Evolutionary conservation across 106 monocot genomes (phyloP).

Genomic region (Allium cepa): DNA sequence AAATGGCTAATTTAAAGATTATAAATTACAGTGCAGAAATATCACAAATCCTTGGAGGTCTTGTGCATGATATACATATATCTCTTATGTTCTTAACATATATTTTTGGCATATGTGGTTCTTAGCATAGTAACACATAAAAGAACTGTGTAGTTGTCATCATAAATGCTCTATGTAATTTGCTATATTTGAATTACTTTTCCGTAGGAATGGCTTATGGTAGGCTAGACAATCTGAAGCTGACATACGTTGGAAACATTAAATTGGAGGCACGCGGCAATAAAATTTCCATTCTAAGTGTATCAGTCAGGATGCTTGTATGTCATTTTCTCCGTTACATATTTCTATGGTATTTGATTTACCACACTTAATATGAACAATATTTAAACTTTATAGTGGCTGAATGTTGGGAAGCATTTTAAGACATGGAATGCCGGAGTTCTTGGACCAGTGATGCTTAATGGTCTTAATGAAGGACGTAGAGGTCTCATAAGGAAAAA

Average conservation of each 20-base stretch:
- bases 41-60: too few species aligned
- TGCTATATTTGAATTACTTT: not conserved
- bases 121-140: too few species aligned
- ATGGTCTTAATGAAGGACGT: conserved; percentile 53
- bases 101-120: too few species aligned
- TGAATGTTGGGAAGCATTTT: conserved; percentile 35
- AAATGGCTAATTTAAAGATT: too few species aligned
- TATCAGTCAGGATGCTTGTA: conserved; percentile 46
- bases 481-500: conserved; percentile 58
- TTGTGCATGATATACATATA: too few species aligned
- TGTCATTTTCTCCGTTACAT: conserved; percentile 1
- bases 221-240: conserved; percentile 9
- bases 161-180: too few species aligned
- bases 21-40: too few species aligned
- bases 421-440: conserved; percentile 15
- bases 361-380: not conserved
- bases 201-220: conserved; percentile 38
- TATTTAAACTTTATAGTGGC: not conserved
- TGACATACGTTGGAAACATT: conserved; percentile 33
- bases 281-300: conserved; percentile 17
- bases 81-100: too few species aligned
- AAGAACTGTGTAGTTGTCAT: too few species aligned
- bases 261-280: conserved; percentile 45
- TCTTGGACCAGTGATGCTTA: conserved; percentile 43
- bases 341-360: too few species aligned